Evolutionary conservation across 2,329 filamentous ascomycete species (phyloP).

Genomic region (Immersiporthe knoxdaviesiana): DNA sequence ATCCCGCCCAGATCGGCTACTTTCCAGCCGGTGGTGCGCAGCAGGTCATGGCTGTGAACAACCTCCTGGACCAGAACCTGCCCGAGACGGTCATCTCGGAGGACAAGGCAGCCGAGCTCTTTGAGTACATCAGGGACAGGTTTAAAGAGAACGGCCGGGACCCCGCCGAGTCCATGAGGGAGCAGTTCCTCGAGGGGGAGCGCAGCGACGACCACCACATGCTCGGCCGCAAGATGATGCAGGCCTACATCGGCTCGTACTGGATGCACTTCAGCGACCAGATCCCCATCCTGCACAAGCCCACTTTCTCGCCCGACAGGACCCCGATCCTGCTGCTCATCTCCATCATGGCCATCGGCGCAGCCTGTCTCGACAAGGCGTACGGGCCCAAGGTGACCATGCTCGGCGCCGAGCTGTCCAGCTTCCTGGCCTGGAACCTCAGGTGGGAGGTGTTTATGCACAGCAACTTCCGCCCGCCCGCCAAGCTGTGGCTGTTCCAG

Average conservation of each 20-base stretch:
- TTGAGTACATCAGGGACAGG: slow-evolving; percentile 77
- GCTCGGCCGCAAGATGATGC: slow-evolving; percentile 92
- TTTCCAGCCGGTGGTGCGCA: slow-evolving; percentile 63
- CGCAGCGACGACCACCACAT: slow-evolving; percentile 68
- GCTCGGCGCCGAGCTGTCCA: slow-evolving; percentile 79
- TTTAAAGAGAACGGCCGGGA: slow-evolving; percentile 82
- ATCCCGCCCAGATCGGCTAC: slow-evolving; percentile 55
- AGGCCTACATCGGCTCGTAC: slow-evolving; percentile 89
- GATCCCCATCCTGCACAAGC: slow-evolving; percentile 90
- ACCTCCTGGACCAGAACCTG: slow-evolving; percentile 76
- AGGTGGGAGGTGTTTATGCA: slow-evolving; percentile 96
- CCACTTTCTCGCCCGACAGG: slow-evolving; percentile 86
- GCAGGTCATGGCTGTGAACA: slow-evolving; percentile 89
- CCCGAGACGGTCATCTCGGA: slow-evolving; percentile 83
- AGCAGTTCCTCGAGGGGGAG: slow-evolving; percentile 78
- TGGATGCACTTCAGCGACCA: slow-evolving; percentile 96
- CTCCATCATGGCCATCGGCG: slow-evolving; percentile 90
- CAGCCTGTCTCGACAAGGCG: slow-evolving; percentile 82
- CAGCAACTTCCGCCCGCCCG: slow-evolving; percentile 83
- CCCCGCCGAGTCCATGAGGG: slow-evolving; percentile 74
- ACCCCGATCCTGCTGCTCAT: slow-evolving; percentile 84
- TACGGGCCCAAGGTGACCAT: slow-evolving; percentile 75
- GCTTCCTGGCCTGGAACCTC: slow-evolving; percentile 91
- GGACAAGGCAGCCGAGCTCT: slow-evolving; percentile 81
- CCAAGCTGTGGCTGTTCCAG: slow-evolving; percentile 96